Evolutionary conservation across 371 early-diverging fungal species (phyloP), one percentile per base, ranked within the genome.

Genomic region (Massospora cicadina): DNA sequence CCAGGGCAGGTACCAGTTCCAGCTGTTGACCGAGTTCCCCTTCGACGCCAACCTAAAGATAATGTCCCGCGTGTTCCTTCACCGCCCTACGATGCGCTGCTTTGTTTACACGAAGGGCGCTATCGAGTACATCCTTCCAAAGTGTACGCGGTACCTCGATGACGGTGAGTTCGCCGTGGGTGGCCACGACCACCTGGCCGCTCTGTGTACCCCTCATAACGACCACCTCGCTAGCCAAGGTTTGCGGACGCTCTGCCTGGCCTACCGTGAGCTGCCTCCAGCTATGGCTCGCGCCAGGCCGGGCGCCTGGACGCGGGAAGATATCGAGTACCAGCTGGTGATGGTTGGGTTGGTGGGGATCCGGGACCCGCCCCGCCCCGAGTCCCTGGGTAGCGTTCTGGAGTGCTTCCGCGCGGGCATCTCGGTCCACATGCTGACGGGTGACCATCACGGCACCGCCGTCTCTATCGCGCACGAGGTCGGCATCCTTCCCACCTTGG

Each of bases 391-490:
- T 3, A 89, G 91, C 55, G 91, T 95, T 26, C 76, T 83, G 71
- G 81, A 87, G 68, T 93, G 95, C 68, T 84, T 90, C 64, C 71
- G 74, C 27, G 95, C 96, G 21, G 95, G 96, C 57, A 93, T 98
- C 73, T 82, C 83, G 27, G 95, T 96, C 27, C 84, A 89, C 67
- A 95, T 96, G 93, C 78, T 95, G 28, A 96, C 96, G 0, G 96
- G 96, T 58, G 95, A 97, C 69, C 95, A 95, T 68, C 81, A 87
- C 2, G 83, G 85, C 25, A 97, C 95, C 0, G 97, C 97, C 0
- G 78, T 88, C 0, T 91, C 98, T 0, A 93, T 97, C 72, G 95
- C 95, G 13, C 81, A 82, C 56, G 84, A 95, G 68, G 84, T 95
- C 1, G 90, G 87, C 21, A 93, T 98, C 66, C 70, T 95, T 53